phyloP scores from a whole-genome alignment of 768 basidiomycete species.

The Clitopilus passeckerianus region DNA sequence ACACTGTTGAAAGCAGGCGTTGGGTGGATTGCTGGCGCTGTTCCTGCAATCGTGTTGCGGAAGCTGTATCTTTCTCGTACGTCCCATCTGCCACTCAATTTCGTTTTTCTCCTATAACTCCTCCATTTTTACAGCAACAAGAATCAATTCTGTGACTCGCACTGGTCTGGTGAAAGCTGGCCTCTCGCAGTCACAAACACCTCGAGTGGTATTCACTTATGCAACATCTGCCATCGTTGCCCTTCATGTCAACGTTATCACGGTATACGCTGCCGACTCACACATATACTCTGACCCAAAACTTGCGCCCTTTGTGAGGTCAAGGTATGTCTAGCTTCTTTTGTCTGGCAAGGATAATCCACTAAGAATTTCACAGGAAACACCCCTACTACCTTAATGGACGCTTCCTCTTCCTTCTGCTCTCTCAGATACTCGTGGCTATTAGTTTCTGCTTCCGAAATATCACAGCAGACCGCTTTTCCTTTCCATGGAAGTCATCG shows the following conservation, averaged over 20 bases:
- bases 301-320: slow-evolving; percentile 59
- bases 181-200: slow-evolving; percentile 28
- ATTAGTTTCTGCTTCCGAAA: slow-evolving; percentile 48
- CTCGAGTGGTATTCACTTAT: slow-evolving; percentile 26
- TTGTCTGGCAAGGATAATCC: neutral
- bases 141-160: slow-evolving; percentile 42
- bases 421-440: slow-evolving; percentile 47
- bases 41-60: slow-evolving; percentile 54
- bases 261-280: slow-evolving; percentile 29
- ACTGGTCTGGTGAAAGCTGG: slow-evolving; percentile 41
- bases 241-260: slow-evolving; percentile 35
- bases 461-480: slow-evolving; percentile 59
- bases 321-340: slow-evolving; percentile 38
- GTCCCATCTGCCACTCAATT: slow-evolving; percentile 14
- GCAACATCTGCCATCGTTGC: slow-evolving; percentile 39
- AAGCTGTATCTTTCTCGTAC: slow-evolving; percentile 58
- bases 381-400: slow-evolving; percentile 75
- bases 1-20: slow-evolving; percentile 36
- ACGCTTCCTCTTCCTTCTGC: slow-evolving; percentile 52
- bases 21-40: slow-evolving; percentile 46
- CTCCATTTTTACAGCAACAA: slow-evolving; percentile 30
- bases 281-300: slow-evolving; percentile 28
- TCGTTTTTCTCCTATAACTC: neutral
- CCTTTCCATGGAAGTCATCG: slow-evolving; percentile 33
- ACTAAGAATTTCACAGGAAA: slow-evolving; percentile 37